Percentiles rank a stretch among this genome's conserved stretches.
phyloP scores from a whole-genome alignment of 495 filamentous ascomycete species.

The Schizothecium vesticola region DNA sequence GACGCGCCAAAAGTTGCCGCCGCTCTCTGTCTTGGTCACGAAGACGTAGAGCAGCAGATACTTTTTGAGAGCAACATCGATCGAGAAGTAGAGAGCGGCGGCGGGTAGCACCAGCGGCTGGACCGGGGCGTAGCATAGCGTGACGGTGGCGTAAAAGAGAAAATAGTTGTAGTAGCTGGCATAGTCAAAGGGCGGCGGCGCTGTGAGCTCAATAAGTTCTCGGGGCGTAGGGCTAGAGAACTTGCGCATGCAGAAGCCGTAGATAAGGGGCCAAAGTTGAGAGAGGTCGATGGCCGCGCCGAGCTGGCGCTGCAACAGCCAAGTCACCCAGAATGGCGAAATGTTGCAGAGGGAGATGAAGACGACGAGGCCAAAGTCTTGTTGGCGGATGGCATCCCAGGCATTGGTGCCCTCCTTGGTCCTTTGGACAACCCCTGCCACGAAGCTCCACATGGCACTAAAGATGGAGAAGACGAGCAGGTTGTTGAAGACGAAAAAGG shows the following conservation, averaged over 20 bases:
- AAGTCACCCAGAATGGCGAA: slow-evolving; percentile 91
- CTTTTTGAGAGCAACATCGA: slow-evolving; percentile 90
- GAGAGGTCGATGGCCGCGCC: slow-evolving; percentile 85
- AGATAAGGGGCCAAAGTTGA: slow-evolving; percentile 73
- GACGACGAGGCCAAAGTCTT: slow-evolving; percentile 54
- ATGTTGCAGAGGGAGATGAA: slow-evolving; percentile 68
- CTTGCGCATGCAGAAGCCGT: slow-evolving; percentile 74
- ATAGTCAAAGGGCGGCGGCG: slow-evolving; percentile 89
- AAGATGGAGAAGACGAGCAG: slow-evolving; percentile 91
- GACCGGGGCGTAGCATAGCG: slow-evolving; percentile 76
- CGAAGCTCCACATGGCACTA: slow-evolving; percentile 66
- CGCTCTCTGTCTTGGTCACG: slow-evolving; percentile 91
- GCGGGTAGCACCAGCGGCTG: slow-evolving; percentile 90
- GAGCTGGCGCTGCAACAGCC: slow-evolving; percentile 85
- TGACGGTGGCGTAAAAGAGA: slow-evolving; percentile 86
- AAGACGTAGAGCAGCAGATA: slow-evolving; percentile 93
- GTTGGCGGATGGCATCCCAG: slow-evolving; percentile 63
- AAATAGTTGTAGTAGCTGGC: slow-evolving; percentile 96
- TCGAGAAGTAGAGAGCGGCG: slow-evolving; percentile 79
- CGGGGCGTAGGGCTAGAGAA: slow-evolving; percentile 86
- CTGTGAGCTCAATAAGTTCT: slow-evolving; percentile 88
- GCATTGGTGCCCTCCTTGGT: slow-evolving; percentile 46
- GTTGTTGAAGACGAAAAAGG: slow-evolving; percentile 98
- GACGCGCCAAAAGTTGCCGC: slow-evolving; percentile 87
- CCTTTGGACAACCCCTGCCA: slow-evolving; percentile 55